These are phyloP conservation scores for Tolypocladium guangdongense DNA, from an alignment of 2,329 filamentous ascomycete species.

Conservation along the genomic window DNA sequence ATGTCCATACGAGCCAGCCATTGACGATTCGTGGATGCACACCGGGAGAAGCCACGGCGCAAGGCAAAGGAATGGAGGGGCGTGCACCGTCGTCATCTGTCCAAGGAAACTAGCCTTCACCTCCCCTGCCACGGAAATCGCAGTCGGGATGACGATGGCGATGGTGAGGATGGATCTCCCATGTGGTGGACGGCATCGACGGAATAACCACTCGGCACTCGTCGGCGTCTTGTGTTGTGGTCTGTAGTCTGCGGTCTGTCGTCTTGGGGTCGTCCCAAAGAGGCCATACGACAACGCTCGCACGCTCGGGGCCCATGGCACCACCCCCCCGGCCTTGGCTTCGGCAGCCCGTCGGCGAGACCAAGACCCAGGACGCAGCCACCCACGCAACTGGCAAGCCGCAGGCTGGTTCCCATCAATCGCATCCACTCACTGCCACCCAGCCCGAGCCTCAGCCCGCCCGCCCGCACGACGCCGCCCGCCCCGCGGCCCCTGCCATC, in stretches of 20 bases:
- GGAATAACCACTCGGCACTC: too few relatives aligned
- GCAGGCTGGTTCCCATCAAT: neutral
- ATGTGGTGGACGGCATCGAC: too few relatives aligned
- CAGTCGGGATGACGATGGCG: neutral
- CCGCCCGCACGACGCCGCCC: neutral
- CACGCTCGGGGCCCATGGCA: neutral
- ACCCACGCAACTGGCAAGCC: neutral
- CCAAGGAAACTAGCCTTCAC: too few relatives aligned
- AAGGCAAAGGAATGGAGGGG: neutral
- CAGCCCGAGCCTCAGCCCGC: conserved; percentile 1
- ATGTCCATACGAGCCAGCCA: neutral
- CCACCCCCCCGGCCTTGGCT: neutral
- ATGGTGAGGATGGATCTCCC: neutral
- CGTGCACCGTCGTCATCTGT: neutral
- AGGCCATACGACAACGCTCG: too few relatives aligned
- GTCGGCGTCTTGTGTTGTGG: too few relatives aligned
- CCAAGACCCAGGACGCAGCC: neutral
- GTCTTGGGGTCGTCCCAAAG: too few relatives aligned
- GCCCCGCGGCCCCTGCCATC: neutral
- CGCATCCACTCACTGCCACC: neutral
- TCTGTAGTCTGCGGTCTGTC: too few relatives aligned
- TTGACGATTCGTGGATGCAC: neutral
- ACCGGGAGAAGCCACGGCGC: neutral
- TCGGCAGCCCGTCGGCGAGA: conserved; percentile 7
- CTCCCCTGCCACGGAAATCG: neutral